phyloP scores from a whole-genome alignment of 352 stramenopile genomes.

The Peronospora farinosa region DNA sequence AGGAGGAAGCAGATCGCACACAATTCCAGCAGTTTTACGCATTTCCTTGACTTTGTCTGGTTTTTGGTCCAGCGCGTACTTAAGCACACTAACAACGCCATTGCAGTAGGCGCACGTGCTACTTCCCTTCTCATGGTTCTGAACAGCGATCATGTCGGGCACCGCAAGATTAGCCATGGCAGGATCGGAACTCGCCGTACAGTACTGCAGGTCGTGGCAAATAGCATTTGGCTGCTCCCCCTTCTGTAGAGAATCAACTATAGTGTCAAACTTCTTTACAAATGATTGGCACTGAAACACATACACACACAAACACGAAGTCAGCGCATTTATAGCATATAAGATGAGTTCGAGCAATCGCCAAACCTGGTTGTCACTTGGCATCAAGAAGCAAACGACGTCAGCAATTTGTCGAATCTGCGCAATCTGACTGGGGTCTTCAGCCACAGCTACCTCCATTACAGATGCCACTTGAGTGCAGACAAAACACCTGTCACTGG shows the following conservation, averaged over 20 bases:
- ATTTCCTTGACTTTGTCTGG: slow-evolving; percentile 57
- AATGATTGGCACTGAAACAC: slow-evolving; percentile 51
- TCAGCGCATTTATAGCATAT: background rate
- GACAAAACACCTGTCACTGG: slow-evolving; percentile 54
- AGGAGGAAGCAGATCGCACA: slow-evolving; percentile 56
- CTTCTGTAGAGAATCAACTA: slow-evolving; percentile 62
- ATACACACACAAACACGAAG: slow-evolving; percentile 9
- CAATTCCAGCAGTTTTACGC: slow-evolving; percentile 51
- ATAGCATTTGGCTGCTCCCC: slow-evolving; percentile 52
- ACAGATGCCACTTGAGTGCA: slow-evolving; percentile 59
- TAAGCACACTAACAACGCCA: slow-evolving; percentile 53
- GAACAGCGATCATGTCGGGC: slow-evolving; percentile 10
- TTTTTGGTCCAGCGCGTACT: slow-evolving; percentile 48
- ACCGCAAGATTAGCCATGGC: slow-evolving; percentile 16
- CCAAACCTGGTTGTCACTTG: slow-evolving; percentile 52
- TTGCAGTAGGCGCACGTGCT: slow-evolving; percentile 60
- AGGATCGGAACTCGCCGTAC: slow-evolving; percentile 18
- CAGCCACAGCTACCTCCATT: slow-evolving; percentile 44
- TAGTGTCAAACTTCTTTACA: slow-evolving; percentile 49
- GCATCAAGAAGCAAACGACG: slow-evolving; percentile 53
- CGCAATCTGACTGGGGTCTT: slow-evolving; percentile 47
- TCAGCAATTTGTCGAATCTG: slow-evolving; percentile 59
- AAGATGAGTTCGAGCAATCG: background rate
- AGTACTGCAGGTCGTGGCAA: slow-evolving; percentile 65
- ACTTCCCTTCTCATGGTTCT: slow-evolving; percentile 13